These are phyloP conservation scores for Kalaharituber pfeilii DNA, from an alignment of 2,329 filamentous ascomycete genomes.

Conservation along the genomic window DNA sequence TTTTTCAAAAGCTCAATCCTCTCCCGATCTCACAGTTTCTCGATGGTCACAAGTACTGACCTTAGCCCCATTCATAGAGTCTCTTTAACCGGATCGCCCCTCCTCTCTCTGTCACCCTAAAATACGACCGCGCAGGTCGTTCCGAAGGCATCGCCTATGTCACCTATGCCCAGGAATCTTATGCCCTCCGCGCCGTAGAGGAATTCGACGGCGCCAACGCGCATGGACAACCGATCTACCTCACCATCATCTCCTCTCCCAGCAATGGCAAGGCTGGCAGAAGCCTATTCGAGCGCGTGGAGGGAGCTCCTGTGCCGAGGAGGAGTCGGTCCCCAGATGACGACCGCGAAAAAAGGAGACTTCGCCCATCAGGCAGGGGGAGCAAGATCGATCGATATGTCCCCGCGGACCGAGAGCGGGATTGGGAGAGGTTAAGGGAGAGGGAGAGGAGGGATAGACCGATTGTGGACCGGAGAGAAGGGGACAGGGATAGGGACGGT, in stretches of 20 bases:
- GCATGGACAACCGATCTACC: conserved; percentile 65
- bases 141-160: conserved; percentile 74
- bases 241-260: conserved; percentile 48
- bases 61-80: conserved; percentile 37
- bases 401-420: conserved; percentile 38
- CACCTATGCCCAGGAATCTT: conserved; percentile 52
- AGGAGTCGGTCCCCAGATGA: conserved; percentile 25
- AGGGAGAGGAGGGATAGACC: conserved; percentile 24
- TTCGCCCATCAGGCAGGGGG: conserved; percentile 13
- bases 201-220: conserved; percentile 85
- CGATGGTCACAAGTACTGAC: neutral
- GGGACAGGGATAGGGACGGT: conserved; percentile 7
- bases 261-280: conserved; percentile 36
- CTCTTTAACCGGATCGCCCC: conserved; percentile 65
- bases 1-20: no score
- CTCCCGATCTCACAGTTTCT: no score
- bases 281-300: conserved; percentile 49
- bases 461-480: conserved; percentile 16
- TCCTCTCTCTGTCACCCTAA: conserved; percentile 47
- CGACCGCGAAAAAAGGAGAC: neutral
- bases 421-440: conserved; percentile 38
- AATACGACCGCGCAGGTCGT: conserved; percentile 72
- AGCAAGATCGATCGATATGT: conserved; percentile 52
- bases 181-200: conserved; percentile 56
- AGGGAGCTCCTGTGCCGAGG: conserved; percentile 32